These are phyloP conservation scores for Mycena galopus DNA, from an alignment of 768 basidiomycete species.

Conservation along the genomic window DNA sequence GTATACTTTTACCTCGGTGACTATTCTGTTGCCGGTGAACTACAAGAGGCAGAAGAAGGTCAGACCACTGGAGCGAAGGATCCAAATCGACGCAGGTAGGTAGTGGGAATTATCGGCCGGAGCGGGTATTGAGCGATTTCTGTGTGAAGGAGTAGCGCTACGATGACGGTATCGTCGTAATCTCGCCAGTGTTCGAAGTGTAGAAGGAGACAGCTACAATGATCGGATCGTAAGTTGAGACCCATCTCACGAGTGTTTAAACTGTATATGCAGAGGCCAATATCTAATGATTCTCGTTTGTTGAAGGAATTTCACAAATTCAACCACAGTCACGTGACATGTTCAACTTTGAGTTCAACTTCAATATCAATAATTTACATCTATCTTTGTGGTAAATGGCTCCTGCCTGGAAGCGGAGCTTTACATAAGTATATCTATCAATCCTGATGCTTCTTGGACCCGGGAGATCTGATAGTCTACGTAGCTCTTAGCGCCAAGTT, in stretches of 20 bases:
- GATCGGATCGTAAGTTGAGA: neutral
- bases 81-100: neutral
- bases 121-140: neutral
- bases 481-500: too few relatives aligned
- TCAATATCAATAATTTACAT: neutral
- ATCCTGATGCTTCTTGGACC: conserved; percentile 8
- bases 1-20: conserved; percentile 74
- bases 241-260: neutral
- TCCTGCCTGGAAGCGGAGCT: too few relatives aligned
- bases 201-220: too few relatives aligned
- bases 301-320: too few relatives aligned
- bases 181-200: too few relatives aligned
- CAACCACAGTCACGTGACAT: neutral
- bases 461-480: conserved; percentile 18
- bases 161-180: neutral
- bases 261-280: neutral
- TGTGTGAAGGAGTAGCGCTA: neutral
- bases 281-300: too few relatives aligned
- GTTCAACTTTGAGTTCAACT: neutral
- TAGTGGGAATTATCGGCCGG: neutral
- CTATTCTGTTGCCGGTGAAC: conserved; percentile 50
- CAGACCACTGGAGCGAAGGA: conserved; percentile 24
- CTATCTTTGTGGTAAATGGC: too few relatives aligned
- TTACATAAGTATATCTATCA: conserved; percentile 1
- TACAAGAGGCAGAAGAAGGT: conserved; percentile 55